Percentiles rank a stretch among this genome's conserved stretches.
These are phyloP conservation scores for Taiozyma sp. DNA, from an alignment of 1,139 yeast genomes.

Conservation along the genomic window DNA sequence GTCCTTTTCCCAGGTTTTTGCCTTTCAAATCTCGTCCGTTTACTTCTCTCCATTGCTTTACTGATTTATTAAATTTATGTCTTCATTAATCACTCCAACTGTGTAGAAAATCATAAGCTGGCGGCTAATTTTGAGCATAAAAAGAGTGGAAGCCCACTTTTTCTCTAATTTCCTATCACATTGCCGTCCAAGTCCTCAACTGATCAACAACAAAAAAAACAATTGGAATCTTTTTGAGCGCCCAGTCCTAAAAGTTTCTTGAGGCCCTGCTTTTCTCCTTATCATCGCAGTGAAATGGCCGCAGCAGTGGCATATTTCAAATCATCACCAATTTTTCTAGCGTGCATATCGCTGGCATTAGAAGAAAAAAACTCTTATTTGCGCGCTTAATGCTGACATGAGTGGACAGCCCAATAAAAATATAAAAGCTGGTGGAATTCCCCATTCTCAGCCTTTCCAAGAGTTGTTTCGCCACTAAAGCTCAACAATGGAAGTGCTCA, in stretches of 20 bases:
- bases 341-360: background rate
- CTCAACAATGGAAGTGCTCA: conserved; percentile 8
- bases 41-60: background rate
- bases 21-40: background rate
- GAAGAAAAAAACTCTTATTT: background rate
- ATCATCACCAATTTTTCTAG: background rate
- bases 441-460: background rate
- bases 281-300: background rate
- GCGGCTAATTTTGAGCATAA: background rate
- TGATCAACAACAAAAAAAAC: too few species aligned
- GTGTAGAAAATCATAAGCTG: background rate
- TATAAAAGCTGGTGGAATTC: background rate
- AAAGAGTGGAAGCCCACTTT: background rate
- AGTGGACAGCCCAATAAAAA: background rate
- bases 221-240: too few species aligned
- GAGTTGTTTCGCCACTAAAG: background rate
- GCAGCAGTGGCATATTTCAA: background rate
- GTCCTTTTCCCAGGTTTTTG: background rate
- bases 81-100: background rate
- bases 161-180: background rate
- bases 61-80: background rate
- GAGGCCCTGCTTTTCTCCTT: background rate
- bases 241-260: background rate
- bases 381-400: background rate
- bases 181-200: background rate